A percentile compares a stretch with the other conserved stretches of the same genome.
These are phyloP conservation scores for Aspergillus persii DNA, from an alignment of 2,329 filamentous ascomycete species.

Conservation along the genomic window DNA sequence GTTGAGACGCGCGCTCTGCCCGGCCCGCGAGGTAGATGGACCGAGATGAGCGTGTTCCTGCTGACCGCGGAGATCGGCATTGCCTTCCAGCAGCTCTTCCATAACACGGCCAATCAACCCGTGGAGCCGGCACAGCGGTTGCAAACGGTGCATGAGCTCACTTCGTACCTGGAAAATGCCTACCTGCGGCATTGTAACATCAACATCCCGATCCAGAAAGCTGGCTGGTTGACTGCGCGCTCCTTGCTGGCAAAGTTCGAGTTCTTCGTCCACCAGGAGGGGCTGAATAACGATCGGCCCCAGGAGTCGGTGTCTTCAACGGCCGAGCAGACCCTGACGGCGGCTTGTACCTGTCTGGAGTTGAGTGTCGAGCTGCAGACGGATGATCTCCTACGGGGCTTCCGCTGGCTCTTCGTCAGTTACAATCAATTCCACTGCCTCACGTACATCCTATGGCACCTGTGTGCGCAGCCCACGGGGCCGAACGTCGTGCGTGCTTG, in stretches of 20 bases:
- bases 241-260: conserved; percentile 37
- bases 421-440: conserved; percentile 44
- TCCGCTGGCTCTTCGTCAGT: conserved; percentile 34
- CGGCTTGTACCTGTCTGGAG: conserved; percentile 36
- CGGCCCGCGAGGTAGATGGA: conserved; percentile 50
- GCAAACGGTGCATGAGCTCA: conserved; percentile 41
- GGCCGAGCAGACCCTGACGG: conserved; percentile 32
- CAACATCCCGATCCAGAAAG: conserved; percentile 44
- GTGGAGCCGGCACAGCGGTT: conserved; percentile 33
- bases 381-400: conserved; percentile 39
- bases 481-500: conserved; percentile 30
- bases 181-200: conserved; percentile 53
- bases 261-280: conserved; percentile 31
- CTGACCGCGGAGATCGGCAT: conserved; percentile 52
- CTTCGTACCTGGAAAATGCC: conserved; percentile 27
- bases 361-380: conserved; percentile 24
- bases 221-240: conserved; percentile 22
- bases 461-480: conserved; percentile 36
- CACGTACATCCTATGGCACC: conserved; percentile 43
- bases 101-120: conserved; percentile 30
- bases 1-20: conserved; percentile 53
- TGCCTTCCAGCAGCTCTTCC: conserved; percentile 47
- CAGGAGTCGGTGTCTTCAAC: not conserved
- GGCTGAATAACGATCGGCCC: conserved; percentile 10
- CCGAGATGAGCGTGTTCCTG: conserved; percentile 56